These are phyloP conservation scores for Colletotrichum eremochloae DNA, from an alignment of 2,329 filamentous ascomycete genomes.

Conservation along the genomic window DNA sequence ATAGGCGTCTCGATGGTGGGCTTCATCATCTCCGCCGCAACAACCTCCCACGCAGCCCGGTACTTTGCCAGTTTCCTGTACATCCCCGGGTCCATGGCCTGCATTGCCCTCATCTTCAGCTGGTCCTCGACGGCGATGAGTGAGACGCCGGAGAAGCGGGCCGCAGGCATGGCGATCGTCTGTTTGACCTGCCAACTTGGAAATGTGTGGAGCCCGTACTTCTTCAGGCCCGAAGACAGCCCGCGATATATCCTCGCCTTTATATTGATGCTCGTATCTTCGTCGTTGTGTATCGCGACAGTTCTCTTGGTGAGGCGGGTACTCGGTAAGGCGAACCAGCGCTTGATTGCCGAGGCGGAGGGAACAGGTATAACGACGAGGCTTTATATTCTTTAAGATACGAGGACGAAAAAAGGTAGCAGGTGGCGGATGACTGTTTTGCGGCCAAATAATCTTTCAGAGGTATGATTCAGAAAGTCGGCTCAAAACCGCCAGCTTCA, in stretches of 20 bases:
- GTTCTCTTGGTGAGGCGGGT: neutral
- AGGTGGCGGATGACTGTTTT: rapidly evolving
- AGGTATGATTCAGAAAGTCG: no score
- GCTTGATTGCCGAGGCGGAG: neutral
- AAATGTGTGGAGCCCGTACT: neutral
- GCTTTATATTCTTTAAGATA: neutral
- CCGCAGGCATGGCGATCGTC: neutral
- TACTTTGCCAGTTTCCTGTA: neutral
- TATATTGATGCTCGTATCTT: neutral
- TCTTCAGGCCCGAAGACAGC: neutral
- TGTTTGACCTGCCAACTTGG: neutral
- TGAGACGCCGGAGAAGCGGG: neutral
- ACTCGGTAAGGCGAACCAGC: neutral
- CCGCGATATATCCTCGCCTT: neutral
- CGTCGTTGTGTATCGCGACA: neutral
- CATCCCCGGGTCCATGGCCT: neutral
- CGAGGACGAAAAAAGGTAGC: neutral
- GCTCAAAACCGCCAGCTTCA: neutral
- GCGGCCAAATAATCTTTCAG: neutral
- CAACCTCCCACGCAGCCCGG: neutral
- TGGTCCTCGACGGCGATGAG: neutral
- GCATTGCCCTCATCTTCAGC: neutral
- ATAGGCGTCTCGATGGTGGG: neutral
- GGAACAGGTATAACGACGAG: neutral
- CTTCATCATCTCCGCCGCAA: neutral